Evolutionary conservation across 2,329 filamentous ascomycete genomes (phyloP).

Genomic region (Sporothrix mexicana): DNA sequence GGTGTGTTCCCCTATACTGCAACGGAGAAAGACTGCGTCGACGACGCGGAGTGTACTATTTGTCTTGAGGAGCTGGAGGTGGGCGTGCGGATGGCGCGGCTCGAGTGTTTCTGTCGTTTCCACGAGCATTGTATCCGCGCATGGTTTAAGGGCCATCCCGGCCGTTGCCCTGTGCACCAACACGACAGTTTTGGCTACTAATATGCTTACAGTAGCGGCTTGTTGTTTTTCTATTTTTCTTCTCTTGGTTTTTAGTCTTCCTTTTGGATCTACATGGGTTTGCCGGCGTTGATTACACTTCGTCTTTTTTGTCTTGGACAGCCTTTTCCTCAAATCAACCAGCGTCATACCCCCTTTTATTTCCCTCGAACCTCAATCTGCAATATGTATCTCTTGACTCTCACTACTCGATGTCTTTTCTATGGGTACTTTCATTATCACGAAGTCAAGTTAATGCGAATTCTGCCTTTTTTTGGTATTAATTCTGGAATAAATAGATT

Average conservation of each 20-base stretch:
- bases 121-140: conserved; percentile 65
- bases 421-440: not conserved
- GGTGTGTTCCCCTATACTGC: conserved; percentile 69
- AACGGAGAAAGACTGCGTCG: conserved; percentile 72
- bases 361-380: not conserved
- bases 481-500: not conserved
- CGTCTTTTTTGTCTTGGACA: not conserved
- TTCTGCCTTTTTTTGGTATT: not conserved
- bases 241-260: not conserved
- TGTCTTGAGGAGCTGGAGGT: conserved; percentile 70
- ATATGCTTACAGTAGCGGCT: not conserved
- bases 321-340: not conserved
- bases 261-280: too few species aligned
- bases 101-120: conserved; percentile 71
- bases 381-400: not conserved
- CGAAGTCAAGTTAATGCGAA: too few species aligned
- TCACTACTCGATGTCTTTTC: not conserved
- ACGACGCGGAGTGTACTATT: conserved; percentile 70
- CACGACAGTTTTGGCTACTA: conserved; percentile 65
- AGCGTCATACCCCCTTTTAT: conserved; percentile 12
- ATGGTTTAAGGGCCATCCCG: conserved; percentile 68
- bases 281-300: too few species aligned
- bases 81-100: conserved; percentile 66
- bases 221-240: not conserved
- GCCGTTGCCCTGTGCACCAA: conserved; percentile 69